Evolutionary conservation across 2,329 filamentous ascomycete species (phyloP).

Genomic region (Hypoxylon sp.): DNA sequence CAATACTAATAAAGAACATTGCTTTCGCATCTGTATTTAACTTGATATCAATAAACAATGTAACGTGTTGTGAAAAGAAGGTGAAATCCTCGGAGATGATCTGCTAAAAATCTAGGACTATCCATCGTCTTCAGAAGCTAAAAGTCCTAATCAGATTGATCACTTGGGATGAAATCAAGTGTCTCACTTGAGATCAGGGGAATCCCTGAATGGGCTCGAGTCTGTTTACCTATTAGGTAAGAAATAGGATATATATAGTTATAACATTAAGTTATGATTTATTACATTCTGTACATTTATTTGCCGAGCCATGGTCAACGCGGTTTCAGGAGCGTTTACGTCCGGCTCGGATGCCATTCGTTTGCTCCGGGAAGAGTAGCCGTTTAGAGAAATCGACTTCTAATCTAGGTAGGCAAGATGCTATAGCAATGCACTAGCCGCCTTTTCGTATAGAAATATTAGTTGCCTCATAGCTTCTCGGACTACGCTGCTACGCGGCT

Average conservation of each 20-base stretch:
- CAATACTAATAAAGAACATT: slow-evolving; percentile 6
- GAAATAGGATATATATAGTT: too few relatives aligned
- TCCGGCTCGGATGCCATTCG: neutral
- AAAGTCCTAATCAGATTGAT: neutral
- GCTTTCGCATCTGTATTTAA: neutral
- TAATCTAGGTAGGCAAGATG: neutral
- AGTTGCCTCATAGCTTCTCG: neutral
- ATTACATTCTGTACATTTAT: too few relatives aligned
- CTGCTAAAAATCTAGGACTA: neutral
- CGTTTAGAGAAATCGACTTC: too few relatives aligned
- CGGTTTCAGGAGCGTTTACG: neutral
- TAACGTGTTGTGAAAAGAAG: neutral
- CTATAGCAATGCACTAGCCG: neutral
- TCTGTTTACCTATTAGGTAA: too few relatives aligned
- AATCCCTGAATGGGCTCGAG: too few relatives aligned
- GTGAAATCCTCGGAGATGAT: neutral
- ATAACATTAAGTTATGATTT: too few relatives aligned
- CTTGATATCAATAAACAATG: neutral
- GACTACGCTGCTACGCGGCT: slow-evolving; percentile 40
- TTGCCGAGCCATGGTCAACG: neutral
- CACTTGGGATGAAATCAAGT: neutral
- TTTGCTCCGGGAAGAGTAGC: too few relatives aligned
- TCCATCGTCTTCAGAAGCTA: neutral
- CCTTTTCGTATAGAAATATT: neutral
- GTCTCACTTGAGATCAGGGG: too few relatives aligned